Evolutionary conservation across 2,329 filamentous ascomycete genomes (phyloP), one percentile per base, ranked within the genome.

Genomic region (Colletotrichum musicola): DNA sequence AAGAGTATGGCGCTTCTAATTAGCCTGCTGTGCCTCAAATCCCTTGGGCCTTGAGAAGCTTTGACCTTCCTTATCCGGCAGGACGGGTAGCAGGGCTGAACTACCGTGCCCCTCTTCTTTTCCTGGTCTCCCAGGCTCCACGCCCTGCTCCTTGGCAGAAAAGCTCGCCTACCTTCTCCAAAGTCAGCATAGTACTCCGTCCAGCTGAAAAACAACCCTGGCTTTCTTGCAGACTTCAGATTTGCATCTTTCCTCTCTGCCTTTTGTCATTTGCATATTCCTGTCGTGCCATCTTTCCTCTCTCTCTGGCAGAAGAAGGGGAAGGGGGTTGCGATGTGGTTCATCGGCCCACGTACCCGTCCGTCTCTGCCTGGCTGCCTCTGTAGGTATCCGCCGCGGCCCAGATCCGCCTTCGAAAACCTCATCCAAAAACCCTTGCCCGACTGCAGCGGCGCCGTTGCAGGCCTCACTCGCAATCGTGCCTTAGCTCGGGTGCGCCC

Each of bases 11-110:
- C 22, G 22, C 22, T 25, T 25, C 22, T 25, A 25, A 4, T n/a
- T n/a, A n/a, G n/a, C n/a, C 22, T 25, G 3, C 22, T 25, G 62
- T 68, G 51, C 42, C 25, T 10, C 14, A 16, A 18, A 16, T 30
- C 44, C 22, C 22, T 25, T 25, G 22, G 22, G 22, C 44, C 44
- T 54, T 20, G 13, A 5, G 22, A 54, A 62, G 57, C 47, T 59
- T 22, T 55, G 65, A 64, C 61, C 54, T 68, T 51, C 61, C 61
- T 18, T 50, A 64, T 59, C 49, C 47, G 65, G 54, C 22, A 49
- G 42, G 54, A 59, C 40, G 54, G 40, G 13, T 47, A 44, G 47
- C 50, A 56, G 54, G 61, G 46, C 65, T 64, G 54, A 58, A 59
- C 42, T 40, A 20, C 14, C 27, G 18, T 6, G 64, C 53, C 53